Conservation (phyloP, 352 stramenopile genomes). For the Pythium aphanidermatum region DNA sequence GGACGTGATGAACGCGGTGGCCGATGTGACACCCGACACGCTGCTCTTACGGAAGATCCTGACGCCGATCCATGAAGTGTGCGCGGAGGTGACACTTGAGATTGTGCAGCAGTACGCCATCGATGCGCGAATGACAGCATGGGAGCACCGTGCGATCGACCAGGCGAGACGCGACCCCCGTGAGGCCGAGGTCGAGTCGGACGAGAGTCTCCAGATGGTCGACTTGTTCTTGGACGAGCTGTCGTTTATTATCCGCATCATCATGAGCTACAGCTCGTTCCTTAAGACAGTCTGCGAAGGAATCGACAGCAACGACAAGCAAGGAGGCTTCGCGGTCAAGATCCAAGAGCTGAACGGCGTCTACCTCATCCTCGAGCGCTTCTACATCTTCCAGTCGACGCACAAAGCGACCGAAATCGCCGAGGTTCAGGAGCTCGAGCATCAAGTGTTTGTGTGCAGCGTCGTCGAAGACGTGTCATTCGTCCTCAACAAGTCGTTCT, state of each 20-base stretch:
- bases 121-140: slow-evolving; percentile 69
- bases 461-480: slow-evolving; percentile 83
- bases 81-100: slow-evolving; percentile 45
- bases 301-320: slow-evolving; percentile 28
- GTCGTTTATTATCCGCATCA: slow-evolving; percentile 63
- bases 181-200: slow-evolving; percentile 40
- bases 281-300: slow-evolving; percentile 44
- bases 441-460: slow-evolving; percentile 65
- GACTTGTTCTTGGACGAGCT: slow-evolving; percentile 80
- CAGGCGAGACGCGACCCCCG: slow-evolving; percentile 39
- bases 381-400: slow-evolving; percentile 82
- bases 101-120: slow-evolving; percentile 68
- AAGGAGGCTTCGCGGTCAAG: slow-evolving; percentile 40
- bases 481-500: slow-evolving; percentile 81
- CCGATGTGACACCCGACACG: slow-evolving; percentile 38
- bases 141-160: slow-evolving; percentile 62
- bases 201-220: slow-evolving; percentile 86
- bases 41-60: slow-evolving; percentile 41
- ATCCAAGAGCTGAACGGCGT: slow-evolving; percentile 73
- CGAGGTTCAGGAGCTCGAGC: slow-evolving; percentile 67
- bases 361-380: slow-evolving; percentile 76
- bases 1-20: slow-evolving; percentile 77
- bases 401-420: slow-evolving; percentile 80
- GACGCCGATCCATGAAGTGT: slow-evolving; percentile 50
- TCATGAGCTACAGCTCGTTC: slow-evolving; percentile 64